These are phyloP conservation scores for Kernera saxatilis DNA, from an alignment of 345 rosid species.

Conservation along the genomic window DNA sequence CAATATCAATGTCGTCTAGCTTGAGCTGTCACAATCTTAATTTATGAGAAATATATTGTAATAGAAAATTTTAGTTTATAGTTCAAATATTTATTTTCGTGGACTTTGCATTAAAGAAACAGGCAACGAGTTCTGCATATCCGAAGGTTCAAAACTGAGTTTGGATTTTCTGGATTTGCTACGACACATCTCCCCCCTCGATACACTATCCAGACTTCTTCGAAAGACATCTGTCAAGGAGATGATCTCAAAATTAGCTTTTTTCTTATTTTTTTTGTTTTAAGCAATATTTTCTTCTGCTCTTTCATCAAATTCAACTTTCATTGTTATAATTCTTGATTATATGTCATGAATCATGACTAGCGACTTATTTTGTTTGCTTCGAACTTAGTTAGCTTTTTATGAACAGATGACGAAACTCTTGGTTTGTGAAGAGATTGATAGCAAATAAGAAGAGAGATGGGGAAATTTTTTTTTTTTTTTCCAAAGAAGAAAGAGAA, in stretches of 20 bases:
- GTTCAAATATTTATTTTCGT: not conserved
- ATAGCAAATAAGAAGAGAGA: no score
- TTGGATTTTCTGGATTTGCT: not conserved
- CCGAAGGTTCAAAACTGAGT: not conserved
- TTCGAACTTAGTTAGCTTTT: no score
- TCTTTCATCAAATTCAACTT: no score
- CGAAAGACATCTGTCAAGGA: not conserved
- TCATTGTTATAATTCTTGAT: no score
- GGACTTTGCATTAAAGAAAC: not conserved
- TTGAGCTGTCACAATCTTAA: slow-evolving; percentile 1
- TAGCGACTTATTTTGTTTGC: no score
- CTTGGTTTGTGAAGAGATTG: no score
- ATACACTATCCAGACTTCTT: not conserved
- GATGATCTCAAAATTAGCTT: not conserved
- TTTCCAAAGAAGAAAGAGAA: no score
- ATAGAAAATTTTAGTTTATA: not conserved
- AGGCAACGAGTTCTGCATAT: not conserved
- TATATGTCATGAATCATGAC: no score
- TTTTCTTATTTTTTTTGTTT: no score
- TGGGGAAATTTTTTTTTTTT: no score
- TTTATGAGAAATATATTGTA: not conserved
- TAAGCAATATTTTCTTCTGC: no score
- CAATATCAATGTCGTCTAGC: not conserved
- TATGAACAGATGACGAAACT: no score
- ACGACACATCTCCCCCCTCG: not conserved